Conservation (phyloP, 345 rosid species). For the Turnera subulata region DNA sequence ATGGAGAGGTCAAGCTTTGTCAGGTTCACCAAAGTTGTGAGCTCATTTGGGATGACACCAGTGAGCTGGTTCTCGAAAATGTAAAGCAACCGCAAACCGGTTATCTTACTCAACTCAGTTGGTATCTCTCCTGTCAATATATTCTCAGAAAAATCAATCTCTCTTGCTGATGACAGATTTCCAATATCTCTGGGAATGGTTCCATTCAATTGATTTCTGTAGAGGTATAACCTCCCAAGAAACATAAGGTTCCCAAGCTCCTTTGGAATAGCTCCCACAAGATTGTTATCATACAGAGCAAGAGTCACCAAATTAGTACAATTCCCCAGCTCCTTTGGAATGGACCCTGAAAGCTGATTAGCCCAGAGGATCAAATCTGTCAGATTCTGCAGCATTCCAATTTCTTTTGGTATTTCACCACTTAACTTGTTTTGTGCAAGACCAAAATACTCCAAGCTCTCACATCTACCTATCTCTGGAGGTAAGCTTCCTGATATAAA, state of each 20-base stretch:
- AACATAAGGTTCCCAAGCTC: constrained; percentile 54
- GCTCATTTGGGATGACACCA: constrained; percentile 70
- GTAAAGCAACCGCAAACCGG: constrained; percentile 61
- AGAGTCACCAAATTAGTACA: constrained; percentile 55
- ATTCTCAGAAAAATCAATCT: constrained; percentile 90
- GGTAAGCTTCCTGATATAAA: constrained; percentile 80
- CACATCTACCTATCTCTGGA: constrained; percentile 61
- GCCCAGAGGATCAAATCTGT: constrained; percentile 65
- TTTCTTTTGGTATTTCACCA: constrained; percentile 63
- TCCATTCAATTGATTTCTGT: constrained; percentile 65
- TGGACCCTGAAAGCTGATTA: constrained; percentile 62
- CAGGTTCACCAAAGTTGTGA: constrained; percentile 59
- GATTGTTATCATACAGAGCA: constrained; percentile 79
- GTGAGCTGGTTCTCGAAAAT: constrained; percentile 74
- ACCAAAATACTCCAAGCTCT: constrained; percentile 62
- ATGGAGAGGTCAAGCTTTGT: constrained; percentile 79
- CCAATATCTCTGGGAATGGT: constrained; percentile 79
- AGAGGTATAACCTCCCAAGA: constrained; percentile 53
- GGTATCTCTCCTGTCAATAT: constrained; percentile 67
- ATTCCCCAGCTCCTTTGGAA: constrained; percentile 72
- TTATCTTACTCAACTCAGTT: constrained; percentile 49
- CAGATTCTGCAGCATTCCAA: constrained; percentile 62
- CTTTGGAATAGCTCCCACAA: constrained; percentile 56
- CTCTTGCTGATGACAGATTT: constrained; percentile 53
- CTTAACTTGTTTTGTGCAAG: constrained; percentile 73